Base-by-base conservation (phyloP, 2,329 filamentous ascomycete genomes). In the Periglandula ipomoeae region DNA sequence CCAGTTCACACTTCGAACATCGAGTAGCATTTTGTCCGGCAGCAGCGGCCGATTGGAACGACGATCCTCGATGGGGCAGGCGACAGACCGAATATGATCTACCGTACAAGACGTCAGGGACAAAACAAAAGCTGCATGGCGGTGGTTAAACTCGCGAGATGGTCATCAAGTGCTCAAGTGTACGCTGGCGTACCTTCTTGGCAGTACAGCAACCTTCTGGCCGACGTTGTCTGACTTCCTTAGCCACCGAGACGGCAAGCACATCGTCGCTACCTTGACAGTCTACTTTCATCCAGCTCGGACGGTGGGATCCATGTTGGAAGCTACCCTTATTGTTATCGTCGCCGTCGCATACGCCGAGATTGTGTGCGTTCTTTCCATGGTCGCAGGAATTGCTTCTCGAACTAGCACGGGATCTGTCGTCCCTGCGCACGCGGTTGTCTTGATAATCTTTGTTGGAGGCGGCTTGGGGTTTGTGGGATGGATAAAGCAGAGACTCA, bases 251-350 rank as follows among this genome's bases (percentile, higher is more conserved):
- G 90, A 95, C 67, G 89, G 89, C 45, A 96, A 96, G 62, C 91
- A 96, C 66, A 84, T 95, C 61, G 89, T 95, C 46, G 89, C 89
- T 27, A 96, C 91, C 2, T 81, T 96, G 50, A 94, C 89, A 1
- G 90, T 96, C 10, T 97, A 95, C 61, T 97, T 96, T 60, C 89
- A 96, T 64, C 89, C 91, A 4, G 87, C 89, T 5, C 77, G 91
- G 50, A 88, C 88, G 17, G 79, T 84, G 23, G 91, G 91, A 1
- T 93, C 87, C 55, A 95, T 96, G 89, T 78, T 88, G 50, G 87
- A 95, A 66, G 90, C 89, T 3, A 78, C 85, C 10, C 68, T 90
- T 30, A 81, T 93, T 50, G 87, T 88, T 5, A 68, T 87, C 34
- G 73, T 85, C 30, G 90, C 89, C 2, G 87, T 95, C 52, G 67